A percentile compares a stretch with the other conserved stretches of the same genome.
phyloP scores from a whole-genome alignment of 75 land plant genomes.

The Azolla pinnata region DNA sequence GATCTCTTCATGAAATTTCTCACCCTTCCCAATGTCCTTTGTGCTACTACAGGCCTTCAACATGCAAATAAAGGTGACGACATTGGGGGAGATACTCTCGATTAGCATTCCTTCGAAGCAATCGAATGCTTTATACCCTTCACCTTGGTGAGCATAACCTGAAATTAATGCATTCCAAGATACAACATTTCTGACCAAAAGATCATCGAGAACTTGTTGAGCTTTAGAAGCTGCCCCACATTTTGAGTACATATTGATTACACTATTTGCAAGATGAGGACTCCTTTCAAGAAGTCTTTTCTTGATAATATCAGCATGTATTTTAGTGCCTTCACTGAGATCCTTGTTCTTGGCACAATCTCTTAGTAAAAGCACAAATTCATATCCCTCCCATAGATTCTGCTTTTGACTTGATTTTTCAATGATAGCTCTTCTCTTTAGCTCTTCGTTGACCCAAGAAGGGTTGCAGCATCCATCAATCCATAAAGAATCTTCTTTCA shows the following conservation, averaged over 20 bases:
- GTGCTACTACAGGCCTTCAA: slow-evolving; percentile 13
- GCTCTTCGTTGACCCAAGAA: no score
- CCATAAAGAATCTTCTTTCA: no score
- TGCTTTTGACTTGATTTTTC: no score
- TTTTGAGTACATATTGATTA: slow-evolving; percentile 49
- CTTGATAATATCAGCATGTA: slow-evolving; percentile 7
- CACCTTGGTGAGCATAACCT: slow-evolving; percentile 28
- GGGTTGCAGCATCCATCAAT: no score
- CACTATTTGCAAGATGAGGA: slow-evolving; percentile 26
- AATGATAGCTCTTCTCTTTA: no score
- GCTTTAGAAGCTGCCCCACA: slow-evolving; percentile 11
- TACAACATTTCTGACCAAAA: slow-evolving; percentile 29
- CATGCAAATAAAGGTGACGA: slow-evolving; percentile 11
- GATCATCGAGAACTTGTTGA: slow-evolving; percentile 36
- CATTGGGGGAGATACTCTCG: background rate
- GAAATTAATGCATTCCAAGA: slow-evolving; percentile 50
- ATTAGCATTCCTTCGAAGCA: slow-evolving; percentile 7
- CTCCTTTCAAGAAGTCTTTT: slow-evolving; percentile 10
- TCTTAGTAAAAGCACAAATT: slow-evolving; percentile 7
- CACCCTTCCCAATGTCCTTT: slow-evolving; percentile 13
- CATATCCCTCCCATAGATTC: slow-evolving; percentile 4
- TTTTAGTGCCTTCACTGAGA: slow-evolving; percentile 11
- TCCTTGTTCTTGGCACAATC: slow-evolving; percentile 11
- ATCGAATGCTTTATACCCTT: slow-evolving; percentile 9
- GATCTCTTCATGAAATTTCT: slow-evolving; percentile 10